Evolutionary conservation across 495 filamentous ascomycete species (phyloP).

Genomic region (Hypoxylon lienhwacheense): DNA sequence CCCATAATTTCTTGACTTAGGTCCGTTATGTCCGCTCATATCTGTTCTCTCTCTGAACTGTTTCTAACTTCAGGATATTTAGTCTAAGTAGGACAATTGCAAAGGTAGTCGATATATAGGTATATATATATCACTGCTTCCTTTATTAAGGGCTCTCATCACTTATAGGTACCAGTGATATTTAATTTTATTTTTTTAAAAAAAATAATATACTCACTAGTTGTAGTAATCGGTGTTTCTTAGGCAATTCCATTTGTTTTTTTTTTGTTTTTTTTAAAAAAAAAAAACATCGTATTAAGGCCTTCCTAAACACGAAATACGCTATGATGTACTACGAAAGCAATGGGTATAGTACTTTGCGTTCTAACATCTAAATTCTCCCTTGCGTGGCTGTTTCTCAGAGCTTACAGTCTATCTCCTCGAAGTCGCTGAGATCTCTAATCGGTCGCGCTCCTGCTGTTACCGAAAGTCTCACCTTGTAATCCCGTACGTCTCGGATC

Average conservation of each 20-base stretch:
- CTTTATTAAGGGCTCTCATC: too few species aligned
- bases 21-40: too few species aligned
- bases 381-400: constrained; percentile 35
- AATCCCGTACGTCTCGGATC: constrained; percentile 74
- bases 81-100: too few species aligned
- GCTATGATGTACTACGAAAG: constrained; percentile 16
- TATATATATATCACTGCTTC: too few species aligned
- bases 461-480: constrained; percentile 70
- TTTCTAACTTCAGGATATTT: too few species aligned
- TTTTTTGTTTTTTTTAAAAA: too few species aligned
- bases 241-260: neutral
- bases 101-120: too few species aligned
- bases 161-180: too few species aligned
- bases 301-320: neutral
- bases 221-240: neutral
- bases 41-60: too few species aligned
- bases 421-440: constrained; percentile 76
- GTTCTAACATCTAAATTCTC: constrained; percentile 21
- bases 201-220: neutral
- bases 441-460: constrained; percentile 71
- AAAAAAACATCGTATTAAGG: constrained; percentile 1
- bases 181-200: too few species aligned
- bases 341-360: constrained; percentile 25
- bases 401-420: constrained; percentile 78
- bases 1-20: too few species aligned